A percentile compares a stretch with the other conserved stretches of the same genome.
Conservation (phyloP, 441 rosid species). For the Breynia disticha region DNA sequence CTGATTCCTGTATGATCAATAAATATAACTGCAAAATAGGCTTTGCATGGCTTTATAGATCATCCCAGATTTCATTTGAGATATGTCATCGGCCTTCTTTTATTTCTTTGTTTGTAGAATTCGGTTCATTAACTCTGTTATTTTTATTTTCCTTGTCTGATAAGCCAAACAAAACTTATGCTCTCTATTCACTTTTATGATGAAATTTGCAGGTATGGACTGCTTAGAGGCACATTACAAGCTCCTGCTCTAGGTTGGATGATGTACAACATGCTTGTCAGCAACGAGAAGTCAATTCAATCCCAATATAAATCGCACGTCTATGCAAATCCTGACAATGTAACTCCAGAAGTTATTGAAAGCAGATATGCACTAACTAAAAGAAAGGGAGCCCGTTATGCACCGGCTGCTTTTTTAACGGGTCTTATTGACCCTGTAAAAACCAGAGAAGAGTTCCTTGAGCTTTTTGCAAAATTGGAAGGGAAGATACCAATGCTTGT, state of each 20-base stretch:
- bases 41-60: too few relatives aligned
- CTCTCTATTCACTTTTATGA: background rate
- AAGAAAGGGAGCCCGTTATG: constrained; percentile 64
- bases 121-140: too few relatives aligned
- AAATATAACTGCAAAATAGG: too few relatives aligned
- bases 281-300: constrained; percentile 77
- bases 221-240: constrained; percentile 69
- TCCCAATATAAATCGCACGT: constrained; percentile 86
- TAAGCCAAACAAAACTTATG: background rate
- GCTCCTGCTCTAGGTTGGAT: constrained; percentile 86
- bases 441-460: constrained; percentile 61
- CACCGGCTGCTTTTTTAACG: constrained; percentile 80
- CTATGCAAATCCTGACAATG: constrained; percentile 71
- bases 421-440: constrained; percentile 82
- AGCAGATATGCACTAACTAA: constrained; percentile 67
- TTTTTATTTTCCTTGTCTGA: too few relatives aligned
- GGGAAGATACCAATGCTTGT: constrained; percentile 54
- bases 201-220: constrained; percentile 48
- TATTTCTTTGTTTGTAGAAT: too few relatives aligned
- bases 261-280: constrained; percentile 83
- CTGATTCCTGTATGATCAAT: too few relatives aligned
- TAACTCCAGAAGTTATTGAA: constrained; percentile 49
- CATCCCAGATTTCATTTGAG: too few relatives aligned
- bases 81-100: too few relatives aligned
- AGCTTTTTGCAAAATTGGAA: constrained; percentile 52